Evolutionary conservation across 2,329 filamentous ascomycete species (phyloP).

Genomic region (Colletotrichum sp.): DNA sequence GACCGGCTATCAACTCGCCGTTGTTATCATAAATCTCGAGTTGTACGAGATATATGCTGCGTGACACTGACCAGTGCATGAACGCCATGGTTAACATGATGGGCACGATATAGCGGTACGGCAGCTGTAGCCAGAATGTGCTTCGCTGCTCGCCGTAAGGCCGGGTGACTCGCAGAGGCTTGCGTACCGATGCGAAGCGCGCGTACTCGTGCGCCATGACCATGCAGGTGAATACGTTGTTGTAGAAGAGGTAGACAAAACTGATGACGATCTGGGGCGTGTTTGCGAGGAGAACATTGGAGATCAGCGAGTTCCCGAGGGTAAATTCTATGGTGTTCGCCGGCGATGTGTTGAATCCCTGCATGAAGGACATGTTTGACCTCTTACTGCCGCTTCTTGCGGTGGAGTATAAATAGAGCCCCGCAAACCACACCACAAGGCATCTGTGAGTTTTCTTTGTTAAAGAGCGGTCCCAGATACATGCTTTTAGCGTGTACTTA

Average conservation of each 20-base stretch:
- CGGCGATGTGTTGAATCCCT: not conserved
- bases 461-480: not conserved
- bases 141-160: not conserved
- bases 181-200: not conserved
- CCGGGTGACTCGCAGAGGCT: not conserved
- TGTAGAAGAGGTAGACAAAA: not conserved
- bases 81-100: not conserved
- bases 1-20: not conserved
- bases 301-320: not conserved
- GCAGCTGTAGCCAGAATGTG: not conserved
- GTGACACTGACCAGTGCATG: not conserved
- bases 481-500: not conserved
- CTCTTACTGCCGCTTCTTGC: not conserved
- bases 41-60: not conserved
- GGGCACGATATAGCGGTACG: not conserved
- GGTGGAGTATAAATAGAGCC: not conserved
- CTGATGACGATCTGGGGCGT: not conserved
- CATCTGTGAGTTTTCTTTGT: not conserved
- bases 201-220: not conserved
- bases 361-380: not conserved
- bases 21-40: not conserved
- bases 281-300: not conserved
- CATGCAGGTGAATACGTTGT: not conserved
- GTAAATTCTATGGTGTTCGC: not conserved
- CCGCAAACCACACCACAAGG: not conserved